Conservation (phyloP, 2,329 filamentous ascomycete genomes). For the Cytospora mali region DNA sequence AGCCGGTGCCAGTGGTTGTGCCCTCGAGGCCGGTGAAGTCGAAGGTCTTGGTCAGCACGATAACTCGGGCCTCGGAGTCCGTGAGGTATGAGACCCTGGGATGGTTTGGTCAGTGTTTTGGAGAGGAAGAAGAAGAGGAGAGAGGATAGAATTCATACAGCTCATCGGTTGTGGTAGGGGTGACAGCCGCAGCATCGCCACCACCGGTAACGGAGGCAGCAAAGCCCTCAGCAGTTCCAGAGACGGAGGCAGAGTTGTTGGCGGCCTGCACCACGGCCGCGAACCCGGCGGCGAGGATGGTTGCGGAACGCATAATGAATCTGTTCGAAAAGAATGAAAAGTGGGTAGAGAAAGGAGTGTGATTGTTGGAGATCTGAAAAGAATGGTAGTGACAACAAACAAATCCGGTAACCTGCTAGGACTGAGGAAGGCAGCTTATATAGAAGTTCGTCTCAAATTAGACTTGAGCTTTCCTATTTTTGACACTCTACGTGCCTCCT, state of each 20-base stretch:
- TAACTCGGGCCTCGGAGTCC: conserved; percentile 55
- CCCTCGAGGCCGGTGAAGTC: conserved; percentile 61
- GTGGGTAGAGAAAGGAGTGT: conserved; percentile 3
- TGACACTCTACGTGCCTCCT: neutral
- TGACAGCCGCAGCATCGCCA: conserved; percentile 54
- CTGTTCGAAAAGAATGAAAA: neutral
- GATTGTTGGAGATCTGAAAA: conserved; percentile 4
- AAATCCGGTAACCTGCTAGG: conserved; percentile 16
- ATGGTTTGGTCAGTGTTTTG: neutral
- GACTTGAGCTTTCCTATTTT: conserved; percentile 1
- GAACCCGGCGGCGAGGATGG: conserved; percentile 26
- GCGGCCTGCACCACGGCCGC: conserved; percentile 34
- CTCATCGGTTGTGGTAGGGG: conserved; percentile 56
- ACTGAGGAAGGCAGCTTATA: conserved; percentile 9
- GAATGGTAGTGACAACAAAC: conserved; percentile 13
- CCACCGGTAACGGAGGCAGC: conserved; percentile 61
- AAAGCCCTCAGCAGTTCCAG: conserved; percentile 45
- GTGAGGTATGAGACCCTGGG: conserved; percentile 55
- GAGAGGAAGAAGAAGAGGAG: neutral
- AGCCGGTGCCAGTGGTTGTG: conserved; percentile 53
- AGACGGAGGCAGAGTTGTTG: conserved; percentile 34
- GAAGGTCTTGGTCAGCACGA: conserved; percentile 60
- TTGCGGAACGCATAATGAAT: conserved; percentile 21
- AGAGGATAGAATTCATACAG: conserved; percentile 38
- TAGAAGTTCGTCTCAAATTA: neutral